phyloP scores from a whole-genome alignment of 345 rosid species.

The Arabis alpina region DNA sequence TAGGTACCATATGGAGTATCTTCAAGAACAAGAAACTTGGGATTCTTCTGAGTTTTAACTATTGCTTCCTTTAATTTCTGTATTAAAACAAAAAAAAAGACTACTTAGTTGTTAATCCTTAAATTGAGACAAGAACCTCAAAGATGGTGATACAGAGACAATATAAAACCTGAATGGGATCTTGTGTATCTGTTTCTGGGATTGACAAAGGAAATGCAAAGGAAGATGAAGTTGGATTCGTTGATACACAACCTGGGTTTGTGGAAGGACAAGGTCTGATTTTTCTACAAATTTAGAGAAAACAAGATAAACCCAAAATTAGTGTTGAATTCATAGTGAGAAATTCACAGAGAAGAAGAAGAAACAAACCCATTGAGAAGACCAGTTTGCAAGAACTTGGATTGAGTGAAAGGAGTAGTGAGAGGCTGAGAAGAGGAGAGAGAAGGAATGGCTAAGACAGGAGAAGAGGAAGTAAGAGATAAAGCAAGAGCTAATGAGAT shows the following conservation, averaged over 20 bases:
- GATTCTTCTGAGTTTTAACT: conserved; percentile 70
- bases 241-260: conserved; percentile 85
- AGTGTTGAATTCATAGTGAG: neutral
- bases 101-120: neutral
- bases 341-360: neutral
- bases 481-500: conserved; percentile 66
- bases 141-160: neutral
- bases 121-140: neutral
- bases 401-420: conserved; percentile 89
- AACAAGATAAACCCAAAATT: neutral
- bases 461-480: conserved; percentile 53
- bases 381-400: conserved; percentile 74
- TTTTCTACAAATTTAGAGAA: conserved; percentile 51
- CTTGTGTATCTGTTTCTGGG: conserved; percentile 53
- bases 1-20: conserved; percentile 70
- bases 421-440: conserved; percentile 57
- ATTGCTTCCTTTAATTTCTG: conserved; percentile 72
- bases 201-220: conserved; percentile 74
- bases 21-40: conserved; percentile 57
- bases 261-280: conserved; percentile 89
- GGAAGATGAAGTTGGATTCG: conserved; percentile 87
- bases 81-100: too few relatives aligned
- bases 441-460: conserved; percentile 74
- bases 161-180: conserved; percentile 59
- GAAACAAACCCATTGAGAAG: conserved; percentile 73